A percentile compares a stretch with the other conserved stretches of the same genome.
Evolutionary conservation across 2,329 filamentous ascomycete genomes (phyloP).

Genomic region (Colletotrichum cuscutae): DNA sequence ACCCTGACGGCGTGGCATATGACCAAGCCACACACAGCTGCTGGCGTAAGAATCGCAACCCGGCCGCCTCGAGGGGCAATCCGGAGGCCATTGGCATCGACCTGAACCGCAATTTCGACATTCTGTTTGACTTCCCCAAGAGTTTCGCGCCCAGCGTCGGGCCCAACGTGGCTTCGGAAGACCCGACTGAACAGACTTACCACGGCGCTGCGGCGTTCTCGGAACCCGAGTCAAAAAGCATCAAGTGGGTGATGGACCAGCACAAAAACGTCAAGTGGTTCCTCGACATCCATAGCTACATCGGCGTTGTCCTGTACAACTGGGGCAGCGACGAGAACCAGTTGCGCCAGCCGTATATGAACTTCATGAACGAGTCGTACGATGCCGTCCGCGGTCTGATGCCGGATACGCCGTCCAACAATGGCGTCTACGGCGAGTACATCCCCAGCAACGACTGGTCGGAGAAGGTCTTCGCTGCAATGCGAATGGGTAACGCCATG

Average conservation of each 20-base stretch:
- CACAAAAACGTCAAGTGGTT: conserved; percentile 65
- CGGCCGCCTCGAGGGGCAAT: conserved; percentile 45
- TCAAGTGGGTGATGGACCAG: conserved; percentile 62
- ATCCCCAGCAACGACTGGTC: conserved; percentile 48
- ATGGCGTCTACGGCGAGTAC: conserved; percentile 57
- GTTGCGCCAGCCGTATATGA: conserved; percentile 54
- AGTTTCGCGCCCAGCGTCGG: conserved; percentile 54
- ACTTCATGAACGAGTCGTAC: conserved; percentile 62
- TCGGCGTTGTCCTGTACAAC: conserved; percentile 57
- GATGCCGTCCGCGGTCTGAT: conserved; percentile 61
- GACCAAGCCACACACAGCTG: conserved; percentile 63
- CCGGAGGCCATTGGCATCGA: conserved; percentile 56
- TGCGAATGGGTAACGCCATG: conserved; percentile 52
- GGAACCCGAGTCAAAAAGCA: conserved; percentile 65
- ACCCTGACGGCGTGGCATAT: conserved; percentile 64
- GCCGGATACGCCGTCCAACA: conserved; percentile 45
- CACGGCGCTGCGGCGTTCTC: conserved; percentile 63
- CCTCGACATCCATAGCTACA: conserved; percentile 67
- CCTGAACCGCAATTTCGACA: conserved; percentile 68
- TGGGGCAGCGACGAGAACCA: conserved; percentile 69
- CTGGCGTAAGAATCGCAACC: conserved; percentile 68
- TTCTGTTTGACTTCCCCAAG: conserved; percentile 63
- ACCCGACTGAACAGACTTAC: conserved; percentile 58
- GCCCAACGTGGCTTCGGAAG: conserved; percentile 51
- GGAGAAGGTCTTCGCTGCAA: conserved; percentile 45